Percentiles rank a stretch among this genome's conserved stretches.
Evolutionary conservation across 2,329 filamentous ascomycete species (phyloP).

Genomic region (Cladosporium sphaerospermum): DNA sequence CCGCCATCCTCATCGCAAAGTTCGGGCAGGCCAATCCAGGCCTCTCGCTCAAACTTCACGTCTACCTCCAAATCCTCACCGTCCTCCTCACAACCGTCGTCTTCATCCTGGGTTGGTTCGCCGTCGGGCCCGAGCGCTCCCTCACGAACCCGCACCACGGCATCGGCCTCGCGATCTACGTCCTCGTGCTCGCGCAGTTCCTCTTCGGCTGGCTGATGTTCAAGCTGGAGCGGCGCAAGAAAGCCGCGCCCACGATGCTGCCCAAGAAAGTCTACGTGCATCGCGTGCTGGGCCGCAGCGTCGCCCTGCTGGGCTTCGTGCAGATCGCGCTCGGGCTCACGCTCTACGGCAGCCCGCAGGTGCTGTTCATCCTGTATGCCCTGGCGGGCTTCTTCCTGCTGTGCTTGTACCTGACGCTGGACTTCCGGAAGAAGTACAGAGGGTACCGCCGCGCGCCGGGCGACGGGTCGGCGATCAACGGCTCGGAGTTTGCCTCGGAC

Average conservation of each 20-base stretch:
- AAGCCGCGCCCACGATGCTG: constrained; percentile 44
- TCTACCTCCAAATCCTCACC: constrained; percentile 66
- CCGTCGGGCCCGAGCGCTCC: constrained; percentile 65
- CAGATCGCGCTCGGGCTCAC: constrained; percentile 87
- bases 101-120: constrained; percentile 70
- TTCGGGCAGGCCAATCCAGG: constrained; percentile 60
- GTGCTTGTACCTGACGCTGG: constrained; percentile 71
- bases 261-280: constrained; percentile 59
- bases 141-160: constrained; percentile 79
- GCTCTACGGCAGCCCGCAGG: constrained; percentile 82
- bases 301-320: constrained; percentile 73
- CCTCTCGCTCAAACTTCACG: constrained; percentile 61
- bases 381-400: constrained; percentile 70
- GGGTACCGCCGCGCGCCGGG: constrained; percentile 13
- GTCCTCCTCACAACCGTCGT: constrained; percentile 63
- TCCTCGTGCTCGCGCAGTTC: constrained; percentile 64
- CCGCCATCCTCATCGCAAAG: constrained; percentile 65
- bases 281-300: constrained; percentile 75
- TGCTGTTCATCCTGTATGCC: constrained; percentile 78
- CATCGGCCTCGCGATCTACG: constrained; percentile 73
- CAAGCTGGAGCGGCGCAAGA: constrained; percentile 44
- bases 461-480: constrained; percentile 2
- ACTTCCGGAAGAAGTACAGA: constrained; percentile 52
- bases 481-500: constrained; percentile 24
- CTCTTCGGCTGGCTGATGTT: constrained; percentile 61